Conservation (phyloP, 345 rosid genomes). For the Punica granatum region DNA sequence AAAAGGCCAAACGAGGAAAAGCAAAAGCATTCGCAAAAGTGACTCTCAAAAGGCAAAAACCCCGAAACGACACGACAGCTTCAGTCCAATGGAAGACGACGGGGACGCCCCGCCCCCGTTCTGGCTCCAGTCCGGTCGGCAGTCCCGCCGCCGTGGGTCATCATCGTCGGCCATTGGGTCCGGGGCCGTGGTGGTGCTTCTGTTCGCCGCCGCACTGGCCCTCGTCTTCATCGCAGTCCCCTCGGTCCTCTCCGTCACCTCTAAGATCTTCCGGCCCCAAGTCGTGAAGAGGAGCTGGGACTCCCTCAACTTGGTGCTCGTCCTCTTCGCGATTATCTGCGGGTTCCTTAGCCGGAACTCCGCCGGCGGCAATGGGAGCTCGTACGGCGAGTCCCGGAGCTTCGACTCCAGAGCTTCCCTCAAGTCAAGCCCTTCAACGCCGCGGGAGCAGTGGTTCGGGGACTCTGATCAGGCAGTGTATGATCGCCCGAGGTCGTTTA, state of each 20-base stretch:
- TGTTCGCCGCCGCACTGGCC: conserved; percentile 39
- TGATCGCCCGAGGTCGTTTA: conserved; percentile 12
- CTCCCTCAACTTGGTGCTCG: conserved; percentile 59
- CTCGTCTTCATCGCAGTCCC: conserved; percentile 44
- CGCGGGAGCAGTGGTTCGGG: conserved; percentile 9
- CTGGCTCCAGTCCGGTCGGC: conserved; percentile 51
- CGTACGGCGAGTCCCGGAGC: conserved; percentile 20
- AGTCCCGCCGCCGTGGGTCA: conserved; percentile 25
- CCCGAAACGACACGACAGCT: not conserved
- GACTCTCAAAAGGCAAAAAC: not conserved
- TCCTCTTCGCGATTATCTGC: conserved; percentile 69
- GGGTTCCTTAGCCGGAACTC: conserved; percentile 53
- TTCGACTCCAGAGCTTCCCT: conserved; percentile 14
- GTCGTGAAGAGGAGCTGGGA: conserved; percentile 70
- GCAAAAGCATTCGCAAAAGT: not conserved
- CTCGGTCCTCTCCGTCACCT: conserved; percentile 34
- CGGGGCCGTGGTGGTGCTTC: conserved; percentile 9
- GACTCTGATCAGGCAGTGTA: conserved; percentile 31
- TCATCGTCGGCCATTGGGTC: conserved; percentile 18
- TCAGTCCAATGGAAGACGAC: conserved; percentile 42
- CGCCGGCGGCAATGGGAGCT: conserved; percentile 11
- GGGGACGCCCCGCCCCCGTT: conserved; percentile 48
- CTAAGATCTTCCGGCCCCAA: conserved; percentile 54
- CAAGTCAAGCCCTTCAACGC: conserved; percentile 19
- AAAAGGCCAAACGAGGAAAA: not conserved